Percentiles rank a stretch among this genome's conserved stretches.
Evolutionary conservation across 495 filamentous ascomycete species (phyloP).

Genomic region (Cercophora samala): DNA sequence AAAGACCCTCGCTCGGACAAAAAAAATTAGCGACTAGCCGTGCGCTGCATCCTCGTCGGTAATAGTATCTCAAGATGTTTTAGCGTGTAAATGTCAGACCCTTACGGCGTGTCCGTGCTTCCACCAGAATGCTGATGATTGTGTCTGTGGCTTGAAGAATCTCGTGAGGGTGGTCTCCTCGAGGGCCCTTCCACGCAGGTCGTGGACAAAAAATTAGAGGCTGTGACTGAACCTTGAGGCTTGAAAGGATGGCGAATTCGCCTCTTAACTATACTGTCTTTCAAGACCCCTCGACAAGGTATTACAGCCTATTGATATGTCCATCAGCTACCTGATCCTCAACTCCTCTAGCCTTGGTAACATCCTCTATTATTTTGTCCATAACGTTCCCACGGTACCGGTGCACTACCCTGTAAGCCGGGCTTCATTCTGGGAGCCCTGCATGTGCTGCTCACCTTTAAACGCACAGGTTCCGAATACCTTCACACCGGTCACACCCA

Average conservation of each 20-base stretch:
- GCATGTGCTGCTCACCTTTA: not conserved
- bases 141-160: not conserved
- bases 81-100: not conserved
- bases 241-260: too few species aligned
- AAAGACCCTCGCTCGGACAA: not conserved
- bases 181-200: too few species aligned
- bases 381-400: too few species aligned
- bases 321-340: too few species aligned
- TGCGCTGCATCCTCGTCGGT: not conserved
- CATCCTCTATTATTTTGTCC: too few species aligned
- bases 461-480: not conserved
- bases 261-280: too few species aligned
- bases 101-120: not conserved
- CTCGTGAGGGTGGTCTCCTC: not conserved
- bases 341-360: too few species aligned
- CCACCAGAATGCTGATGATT: not conserved
- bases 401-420: not conserved
- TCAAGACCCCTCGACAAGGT: too few species aligned
- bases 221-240: too few species aligned
- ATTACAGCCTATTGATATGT: too few species aligned
- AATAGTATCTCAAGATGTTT: not conserved
- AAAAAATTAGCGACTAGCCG: not conserved
- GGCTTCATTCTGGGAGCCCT: not conserved
- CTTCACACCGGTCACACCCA: not conserved
- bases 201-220: too few species aligned